Conservation (phyloP, 23 red algal genomes). For the Gracilaria vermiculophylla region DNA sequence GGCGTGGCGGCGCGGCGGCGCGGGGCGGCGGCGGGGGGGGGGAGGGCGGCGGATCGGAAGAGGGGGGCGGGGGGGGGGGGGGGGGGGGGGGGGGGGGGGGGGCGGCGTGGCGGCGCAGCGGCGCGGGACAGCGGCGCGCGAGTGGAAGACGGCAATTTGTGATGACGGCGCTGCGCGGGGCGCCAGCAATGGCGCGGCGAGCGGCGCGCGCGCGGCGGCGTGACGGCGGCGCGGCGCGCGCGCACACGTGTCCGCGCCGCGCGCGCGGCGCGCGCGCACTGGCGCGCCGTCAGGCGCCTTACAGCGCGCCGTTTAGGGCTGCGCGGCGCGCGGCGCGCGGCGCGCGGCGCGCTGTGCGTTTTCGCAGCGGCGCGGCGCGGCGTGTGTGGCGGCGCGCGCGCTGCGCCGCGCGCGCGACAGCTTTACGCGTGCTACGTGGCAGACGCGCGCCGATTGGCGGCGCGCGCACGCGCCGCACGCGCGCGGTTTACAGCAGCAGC, state of each 20-base stretch:
- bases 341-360: too few relatives aligned
- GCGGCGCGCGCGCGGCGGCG: neutral
- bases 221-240: neutral
- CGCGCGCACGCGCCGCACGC: neutral
- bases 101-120: too few relatives aligned
- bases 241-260: neutral
- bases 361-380: too few relatives aligned
- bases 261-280: neutral
- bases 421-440: conserved; percentile 13
- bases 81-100: too few relatives aligned
- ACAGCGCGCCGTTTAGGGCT: neutral
- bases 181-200: neutral
- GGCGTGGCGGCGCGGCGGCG: too few relatives aligned
- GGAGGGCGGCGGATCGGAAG: too few relatives aligned
- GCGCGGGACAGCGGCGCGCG: neutral
- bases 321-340: neutral
- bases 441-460: neutral
- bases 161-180: neutral
- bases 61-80: too few relatives aligned
- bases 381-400: neutral
- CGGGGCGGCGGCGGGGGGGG: too few relatives aligned
- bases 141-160: neutral
- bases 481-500: too few relatives aligned
- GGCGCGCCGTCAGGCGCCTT: neutral
- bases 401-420: neutral